Conservation (phyloP, 163 green algal genomes). For the Scenedesmus sp. region DNA sequence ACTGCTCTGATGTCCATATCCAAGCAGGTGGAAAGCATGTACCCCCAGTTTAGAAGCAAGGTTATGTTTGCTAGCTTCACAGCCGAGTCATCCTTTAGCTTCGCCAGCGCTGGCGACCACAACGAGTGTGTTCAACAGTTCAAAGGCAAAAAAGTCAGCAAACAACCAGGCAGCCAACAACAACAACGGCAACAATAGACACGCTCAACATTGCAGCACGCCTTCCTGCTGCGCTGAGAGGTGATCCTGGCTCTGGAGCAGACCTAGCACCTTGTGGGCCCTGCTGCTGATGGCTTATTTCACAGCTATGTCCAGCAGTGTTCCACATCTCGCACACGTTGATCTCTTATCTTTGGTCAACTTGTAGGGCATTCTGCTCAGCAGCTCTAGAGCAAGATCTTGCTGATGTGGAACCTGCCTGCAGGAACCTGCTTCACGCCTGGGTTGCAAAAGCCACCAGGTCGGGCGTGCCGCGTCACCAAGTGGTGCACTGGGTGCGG, state of each 20-base stretch:
- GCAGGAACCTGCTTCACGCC: conserved; percentile 68
- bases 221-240: conserved; percentile 4
- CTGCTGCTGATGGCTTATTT: background rate
- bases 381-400: too few species aligned
- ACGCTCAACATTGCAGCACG: background rate
- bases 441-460: conserved; percentile 70
- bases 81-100: background rate
- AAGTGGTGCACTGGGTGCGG: conserved; percentile 77
- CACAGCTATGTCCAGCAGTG: background rate
- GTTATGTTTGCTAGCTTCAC: conserved; percentile 11
- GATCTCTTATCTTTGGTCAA: background rate
- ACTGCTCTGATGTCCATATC: background rate
- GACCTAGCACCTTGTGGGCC: background rate
- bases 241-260: background rate
- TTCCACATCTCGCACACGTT: background rate
- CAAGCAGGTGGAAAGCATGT: background rate
- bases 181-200: conserved; percentile 14
- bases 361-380: too few species aligned
- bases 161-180: conserved; percentile 10
- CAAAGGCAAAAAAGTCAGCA: background rate
- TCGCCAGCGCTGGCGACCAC: conserved; percentile 10
- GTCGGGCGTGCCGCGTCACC: conserved; percentile 68
- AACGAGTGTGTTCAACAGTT: conserved; percentile 8
- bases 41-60: conserved; percentile 16
- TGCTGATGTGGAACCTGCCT: background rate